phyloP scores from a whole-genome alignment of 305 asterid species.

The Stenogyne calaminthoides region DNA sequence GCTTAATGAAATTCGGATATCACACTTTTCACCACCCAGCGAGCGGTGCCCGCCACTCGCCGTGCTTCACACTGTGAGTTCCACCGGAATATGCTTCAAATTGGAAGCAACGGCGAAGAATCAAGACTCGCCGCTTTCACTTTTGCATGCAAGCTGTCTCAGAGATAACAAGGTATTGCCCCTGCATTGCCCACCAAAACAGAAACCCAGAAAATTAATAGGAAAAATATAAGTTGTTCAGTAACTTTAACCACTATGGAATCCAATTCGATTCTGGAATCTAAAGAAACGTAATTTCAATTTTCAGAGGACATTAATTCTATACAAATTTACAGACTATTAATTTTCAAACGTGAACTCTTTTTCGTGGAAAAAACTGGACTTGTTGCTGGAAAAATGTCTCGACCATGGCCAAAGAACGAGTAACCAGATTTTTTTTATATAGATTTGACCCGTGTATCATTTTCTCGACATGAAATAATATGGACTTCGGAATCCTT shows the following conservation, averaged over 20 bases:
- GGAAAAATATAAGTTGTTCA: constrained; percentile 18
- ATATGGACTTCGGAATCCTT: background rate
- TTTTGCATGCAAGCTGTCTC: constrained; percentile 93
- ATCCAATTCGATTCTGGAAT: constrained; percentile 27
- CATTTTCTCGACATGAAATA: background rate
- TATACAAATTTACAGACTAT: background rate
- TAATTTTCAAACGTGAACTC: constrained; percentile 1
- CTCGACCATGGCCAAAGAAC: constrained; percentile 28
- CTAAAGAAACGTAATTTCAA: constrained; percentile 21
- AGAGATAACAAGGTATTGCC: constrained; percentile 91
- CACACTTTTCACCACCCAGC: constrained; percentile 77
- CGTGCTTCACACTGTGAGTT: constrained; percentile 72
- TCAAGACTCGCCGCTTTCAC: constrained; percentile 70
- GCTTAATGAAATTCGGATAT: constrained; percentile 69
- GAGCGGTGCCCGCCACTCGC: constrained; percentile 98
- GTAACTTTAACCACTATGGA: constrained; percentile 16
- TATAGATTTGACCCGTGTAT: background rate
- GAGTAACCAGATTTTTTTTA: constrained; percentile 11
- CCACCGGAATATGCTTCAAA: constrained; percentile 73
- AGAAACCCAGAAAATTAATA: constrained; percentile 25
- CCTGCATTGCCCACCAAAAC: constrained; percentile 40
- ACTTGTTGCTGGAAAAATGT: constrained; percentile 10
- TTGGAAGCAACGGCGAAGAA: constrained; percentile 62
- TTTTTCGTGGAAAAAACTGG: constrained; percentile 13
- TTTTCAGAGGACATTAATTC: background rate